These are phyloP conservation scores for Hanseniaspora clermontiae DNA, from an alignment of 805 yeast species.

Conservation along the genomic window DNA sequence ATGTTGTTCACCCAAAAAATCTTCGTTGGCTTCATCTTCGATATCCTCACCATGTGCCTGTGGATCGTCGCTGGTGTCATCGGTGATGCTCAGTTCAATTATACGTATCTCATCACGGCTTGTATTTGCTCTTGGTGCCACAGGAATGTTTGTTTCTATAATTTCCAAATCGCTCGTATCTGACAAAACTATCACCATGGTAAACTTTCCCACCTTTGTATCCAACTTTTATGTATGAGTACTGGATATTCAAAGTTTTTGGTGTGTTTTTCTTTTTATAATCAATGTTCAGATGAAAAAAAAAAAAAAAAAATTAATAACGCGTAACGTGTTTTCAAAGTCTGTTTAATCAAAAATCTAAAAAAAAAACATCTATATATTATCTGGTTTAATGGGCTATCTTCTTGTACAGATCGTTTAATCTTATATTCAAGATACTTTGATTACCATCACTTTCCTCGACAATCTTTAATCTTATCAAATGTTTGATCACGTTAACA, in stretches of 20 bases:
- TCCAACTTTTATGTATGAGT: too few relatives aligned
- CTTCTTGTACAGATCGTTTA: constrained; percentile 2
- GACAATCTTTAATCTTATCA: not conserved
- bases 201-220: too few relatives aligned
- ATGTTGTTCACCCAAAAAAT: not conserved
- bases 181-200: not conserved
- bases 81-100: not conserved
- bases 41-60: not conserved
- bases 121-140: not conserved
- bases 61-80: not conserved
- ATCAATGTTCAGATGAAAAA: not conserved
- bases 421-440: constrained; percentile 4
- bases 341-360: not conserved
- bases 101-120: not conserved
- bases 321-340: not conserved
- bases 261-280: not conserved
- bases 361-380: too few relatives aligned
- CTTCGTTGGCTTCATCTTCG: not conserved
- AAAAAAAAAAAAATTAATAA: not conserved
- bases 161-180: constrained; percentile 10
- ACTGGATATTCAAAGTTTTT: not conserved
- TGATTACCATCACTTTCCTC: constrained; percentile 8
- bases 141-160: not conserved
- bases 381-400: not conserved
- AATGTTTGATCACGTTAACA: not conserved